These are phyloP conservation scores for Ascochyta koolunga DNA, from an alignment of 2,329 filamentous ascomycete species.

Conservation along the genomic window DNA sequence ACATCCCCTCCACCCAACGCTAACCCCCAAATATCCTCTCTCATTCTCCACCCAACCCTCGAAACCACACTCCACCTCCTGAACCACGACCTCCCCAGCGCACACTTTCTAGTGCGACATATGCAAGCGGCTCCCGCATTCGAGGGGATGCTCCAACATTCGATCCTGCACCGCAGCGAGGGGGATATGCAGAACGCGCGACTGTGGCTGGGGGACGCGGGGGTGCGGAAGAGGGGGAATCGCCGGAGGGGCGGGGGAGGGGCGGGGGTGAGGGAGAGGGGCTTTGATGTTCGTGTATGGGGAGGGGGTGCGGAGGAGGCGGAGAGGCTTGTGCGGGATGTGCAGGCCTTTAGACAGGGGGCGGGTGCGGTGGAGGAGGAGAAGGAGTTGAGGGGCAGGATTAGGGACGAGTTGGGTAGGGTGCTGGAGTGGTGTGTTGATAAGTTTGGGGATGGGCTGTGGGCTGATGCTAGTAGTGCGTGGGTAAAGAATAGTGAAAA, in stretches of 20 bases:
- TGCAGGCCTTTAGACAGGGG: conserved; percentile 48
- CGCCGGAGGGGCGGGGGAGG: no score
- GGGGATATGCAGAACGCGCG: conserved; percentile 58
- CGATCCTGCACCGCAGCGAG: conserved; percentile 58
- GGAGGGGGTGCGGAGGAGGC: conserved; percentile 16
- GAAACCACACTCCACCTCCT: conserved; percentile 59
- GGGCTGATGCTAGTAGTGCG: conserved; percentile 52
- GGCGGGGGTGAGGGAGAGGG: conserved; percentile 10
- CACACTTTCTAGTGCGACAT: conserved; percentile 60
- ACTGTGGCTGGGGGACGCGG: conserved; percentile 57
- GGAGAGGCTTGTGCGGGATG: conserved; percentile 40
- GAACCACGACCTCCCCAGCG: conserved; percentile 57
- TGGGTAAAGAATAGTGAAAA: conserved; percentile 52
- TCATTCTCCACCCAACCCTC: conserved; percentile 55
- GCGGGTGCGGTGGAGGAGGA: conserved; percentile 21
- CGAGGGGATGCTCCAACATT: conserved; percentile 60
- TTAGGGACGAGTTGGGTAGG: conserved; percentile 47
- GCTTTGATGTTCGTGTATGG: conserved; percentile 30
- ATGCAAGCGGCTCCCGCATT: conserved; percentile 57
- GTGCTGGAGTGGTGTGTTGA: conserved; percentile 53
- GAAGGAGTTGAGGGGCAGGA: conserved; percentile 39
- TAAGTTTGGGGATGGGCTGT: conserved; percentile 53
- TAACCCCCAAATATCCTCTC: conserved; percentile 32
- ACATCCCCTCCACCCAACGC: conserved; percentile 14
- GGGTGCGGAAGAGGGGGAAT: conserved; percentile 7